A percentile compares a stretch with the other conserved stretches of the same genome.
Conservation (phyloP, 2,329 filamentous ascomycete species). For the Penicillium sclerotiorum region DNA sequence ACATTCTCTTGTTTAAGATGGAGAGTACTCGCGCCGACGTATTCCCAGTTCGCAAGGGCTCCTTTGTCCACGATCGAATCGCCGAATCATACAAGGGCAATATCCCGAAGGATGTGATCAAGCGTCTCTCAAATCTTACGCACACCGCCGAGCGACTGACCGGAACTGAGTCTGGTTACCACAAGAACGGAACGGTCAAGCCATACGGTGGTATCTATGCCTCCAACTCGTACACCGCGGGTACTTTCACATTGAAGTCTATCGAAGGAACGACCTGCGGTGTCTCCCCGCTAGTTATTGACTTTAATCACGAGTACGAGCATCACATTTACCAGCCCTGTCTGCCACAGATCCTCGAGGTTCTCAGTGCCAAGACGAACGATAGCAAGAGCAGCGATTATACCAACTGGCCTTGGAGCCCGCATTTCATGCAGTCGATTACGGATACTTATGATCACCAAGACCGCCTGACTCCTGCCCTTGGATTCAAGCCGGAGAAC, state of each 20-base stretch:
- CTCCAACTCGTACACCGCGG: conserved; percentile 43
- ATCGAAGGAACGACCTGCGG: conserved; percentile 46
- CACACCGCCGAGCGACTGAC: conserved; percentile 27
- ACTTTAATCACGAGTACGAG: conserved; percentile 45
- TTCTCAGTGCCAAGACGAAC: conserved; percentile 23
- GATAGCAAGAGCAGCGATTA: conserved; percentile 23
- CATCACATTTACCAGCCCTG: conserved; percentile 50
- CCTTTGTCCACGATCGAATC: conserved; percentile 35
- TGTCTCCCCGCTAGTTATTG: conserved; percentile 41
- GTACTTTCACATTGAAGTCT: conserved; percentile 50
- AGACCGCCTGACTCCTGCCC: conserved; percentile 23
- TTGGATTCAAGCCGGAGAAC: conserved; percentile 28
- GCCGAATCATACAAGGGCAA: conserved; percentile 38
- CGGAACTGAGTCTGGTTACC: conserved; percentile 24
- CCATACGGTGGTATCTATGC: conserved; percentile 44
- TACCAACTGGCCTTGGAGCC: conserved; percentile 30
- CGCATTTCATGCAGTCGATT: conserved; percentile 33
- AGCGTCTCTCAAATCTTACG: conserved; percentile 27
- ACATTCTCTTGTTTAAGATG: conserved; percentile 46
- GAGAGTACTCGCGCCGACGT: conserved; percentile 51
- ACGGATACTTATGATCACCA: conserved; percentile 33
- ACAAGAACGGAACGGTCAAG: conserved; percentile 18
- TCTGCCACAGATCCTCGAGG: conserved; percentile 37
- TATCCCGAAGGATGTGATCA: conserved; percentile 34
- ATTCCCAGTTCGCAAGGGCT: conserved; percentile 46